Conservation (phyloP, 2,329 filamentous ascomycete species). For the Colletotrichum sojae region DNA sequence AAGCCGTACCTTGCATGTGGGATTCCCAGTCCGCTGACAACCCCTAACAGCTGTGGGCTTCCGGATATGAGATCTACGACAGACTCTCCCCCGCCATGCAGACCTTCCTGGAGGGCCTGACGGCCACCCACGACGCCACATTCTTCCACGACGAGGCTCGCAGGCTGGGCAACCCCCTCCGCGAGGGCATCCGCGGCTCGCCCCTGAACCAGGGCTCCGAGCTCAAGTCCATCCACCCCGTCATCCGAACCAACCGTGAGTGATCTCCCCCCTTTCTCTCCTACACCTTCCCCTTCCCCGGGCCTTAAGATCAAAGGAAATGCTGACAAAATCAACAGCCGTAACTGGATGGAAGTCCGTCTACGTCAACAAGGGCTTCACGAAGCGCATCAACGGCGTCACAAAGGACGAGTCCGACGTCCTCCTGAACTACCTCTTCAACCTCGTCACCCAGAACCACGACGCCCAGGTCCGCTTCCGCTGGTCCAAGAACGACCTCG, state of each 20-base stretch:
- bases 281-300: background rate
- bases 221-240: conserved; percentile 65
- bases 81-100: conserved; percentile 64
- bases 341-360: conserved; percentile 72
- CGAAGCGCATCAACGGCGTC: conserved; percentile 68
- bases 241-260: conserved; percentile 69
- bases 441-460: conserved; percentile 67
- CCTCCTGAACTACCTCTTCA: conserved; percentile 63
- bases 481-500: conserved; percentile 67
- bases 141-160: conserved; percentile 66
- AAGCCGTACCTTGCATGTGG: conserved; percentile 4
- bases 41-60: conserved; percentile 62
- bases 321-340: conserved; percentile 43
- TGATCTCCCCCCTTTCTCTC: background rate
- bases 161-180: conserved; percentile 61
- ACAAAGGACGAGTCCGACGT: conserved; percentile 67
- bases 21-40: conserved; percentile 2
- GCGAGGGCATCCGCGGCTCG: conserved; percentile 63
- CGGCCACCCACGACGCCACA: conserved; percentile 63
- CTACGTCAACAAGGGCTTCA: conserved; percentile 66
- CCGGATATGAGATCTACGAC: conserved; percentile 68
- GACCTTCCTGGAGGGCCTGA: conserved; percentile 63
- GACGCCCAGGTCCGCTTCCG: conserved; percentile 69
- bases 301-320: too few relatives aligned
- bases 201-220: conserved; percentile 70